Evolutionary conservation across 306 rosid genomes (phyloP).

Genomic region (Citrullus mucosospermus): DNA sequence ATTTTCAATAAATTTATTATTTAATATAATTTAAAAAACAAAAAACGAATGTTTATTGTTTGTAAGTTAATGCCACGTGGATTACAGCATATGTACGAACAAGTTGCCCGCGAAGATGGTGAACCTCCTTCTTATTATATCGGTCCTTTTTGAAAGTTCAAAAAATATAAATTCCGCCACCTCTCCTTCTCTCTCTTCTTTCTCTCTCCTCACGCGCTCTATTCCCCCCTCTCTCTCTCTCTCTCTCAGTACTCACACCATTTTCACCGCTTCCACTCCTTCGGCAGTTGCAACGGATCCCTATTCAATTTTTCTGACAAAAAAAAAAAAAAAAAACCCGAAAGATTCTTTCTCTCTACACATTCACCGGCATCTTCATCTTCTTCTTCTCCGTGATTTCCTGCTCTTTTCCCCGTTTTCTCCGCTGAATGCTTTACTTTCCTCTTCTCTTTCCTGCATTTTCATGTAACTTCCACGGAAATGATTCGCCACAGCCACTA

Average conservation of each 20-base stretch:
- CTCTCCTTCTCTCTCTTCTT: slow-evolving; percentile 6
- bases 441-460: not conserved
- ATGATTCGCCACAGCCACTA: slow-evolving; percentile 31
- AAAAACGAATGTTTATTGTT: too few species aligned
- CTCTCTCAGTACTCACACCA: not conserved
- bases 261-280: slow-evolving; percentile 3
- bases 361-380: not conserved
- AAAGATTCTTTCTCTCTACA: not conserved
- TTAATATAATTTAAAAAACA: too few species aligned
- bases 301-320: not conserved
- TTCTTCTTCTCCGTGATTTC: not conserved
- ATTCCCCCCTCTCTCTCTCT: not conserved
- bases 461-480: slow-evolving; percentile 46
- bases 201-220: not conserved
- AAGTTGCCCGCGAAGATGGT: slow-evolving; percentile 5
- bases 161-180: not conserved
- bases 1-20: too few species aligned
- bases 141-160: slow-evolving; percentile 3
- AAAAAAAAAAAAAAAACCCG: too few species aligned
- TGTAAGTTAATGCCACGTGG: not conserved
- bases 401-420: not conserved
- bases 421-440: not conserved
- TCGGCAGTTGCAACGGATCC: slow-evolving; percentile 11
- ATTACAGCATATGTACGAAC: not conserved
- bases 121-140: not conserved